phyloP scores from a whole-genome alignment of 345 rosid species.

The Geranium brycei region DNA sequence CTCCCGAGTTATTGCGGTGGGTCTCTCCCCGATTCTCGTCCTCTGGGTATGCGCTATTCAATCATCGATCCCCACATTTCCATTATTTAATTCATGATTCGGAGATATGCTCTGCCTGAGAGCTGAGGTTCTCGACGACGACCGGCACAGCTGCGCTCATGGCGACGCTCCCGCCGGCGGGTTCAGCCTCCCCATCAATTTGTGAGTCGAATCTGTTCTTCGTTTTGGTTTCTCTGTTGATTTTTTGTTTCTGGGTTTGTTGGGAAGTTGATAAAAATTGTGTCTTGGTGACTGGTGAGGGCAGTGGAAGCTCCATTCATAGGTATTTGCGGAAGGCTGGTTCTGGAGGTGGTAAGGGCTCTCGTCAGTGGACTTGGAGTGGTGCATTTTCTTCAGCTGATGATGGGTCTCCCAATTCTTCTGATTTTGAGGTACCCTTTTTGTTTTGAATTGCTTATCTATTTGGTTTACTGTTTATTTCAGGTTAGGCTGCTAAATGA shows the following conservation, averaged over 20 bases:
- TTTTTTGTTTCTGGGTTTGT: constrained; percentile 3
- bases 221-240: background rate
- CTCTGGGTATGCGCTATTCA: background rate
- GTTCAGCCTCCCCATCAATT: constrained; percentile 39
- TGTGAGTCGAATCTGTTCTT: constrained; percentile 16
- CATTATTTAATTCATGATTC: background rate
- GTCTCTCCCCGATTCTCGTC: background rate
- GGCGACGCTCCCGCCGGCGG: constrained; percentile 14
- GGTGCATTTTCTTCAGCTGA: constrained; percentile 46
- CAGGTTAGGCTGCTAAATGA: too few species aligned
- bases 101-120: constrained; percentile 46
- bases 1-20: background rate
- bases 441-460: background rate
- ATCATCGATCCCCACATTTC: background rate
- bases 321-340: constrained; percentile 28
- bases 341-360: constrained; percentile 20
- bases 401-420: constrained; percentile 34
- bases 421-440: constrained; percentile 36
- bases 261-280: background rate
- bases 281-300: constrained; percentile 6
- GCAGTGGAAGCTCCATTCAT: constrained; percentile 45
- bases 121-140: constrained; percentile 42
- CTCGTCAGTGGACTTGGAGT: constrained; percentile 18
- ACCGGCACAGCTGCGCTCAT: constrained; percentile 8
- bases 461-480: background rate